Conservation (phyloP, 106 monocot genomes). For the Chionographis japonica region DNA sequence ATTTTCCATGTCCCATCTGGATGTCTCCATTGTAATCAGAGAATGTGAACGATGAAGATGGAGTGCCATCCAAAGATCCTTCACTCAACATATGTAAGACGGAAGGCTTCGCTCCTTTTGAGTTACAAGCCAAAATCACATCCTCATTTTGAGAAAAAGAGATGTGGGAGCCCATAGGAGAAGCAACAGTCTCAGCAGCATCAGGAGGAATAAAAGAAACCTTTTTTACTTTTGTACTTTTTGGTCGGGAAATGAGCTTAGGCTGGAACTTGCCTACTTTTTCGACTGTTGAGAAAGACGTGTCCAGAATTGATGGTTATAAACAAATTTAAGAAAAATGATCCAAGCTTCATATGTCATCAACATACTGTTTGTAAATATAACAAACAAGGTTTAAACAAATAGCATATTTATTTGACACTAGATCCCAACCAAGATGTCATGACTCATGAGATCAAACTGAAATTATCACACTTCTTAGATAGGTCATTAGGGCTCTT, state of each 20-base stretch:
- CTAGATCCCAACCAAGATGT: no score
- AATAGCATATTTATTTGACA: no score
- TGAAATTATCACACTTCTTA: no score
- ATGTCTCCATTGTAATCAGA: background rate
- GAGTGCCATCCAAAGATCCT: background rate
- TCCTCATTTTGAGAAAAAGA: background rate
- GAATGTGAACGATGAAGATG: background rate
- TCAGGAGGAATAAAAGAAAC: conserved; percentile 16
- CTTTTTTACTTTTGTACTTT: conserved; percentile 11
- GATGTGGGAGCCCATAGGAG: background rate
- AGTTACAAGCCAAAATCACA: no score
- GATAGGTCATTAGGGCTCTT: no score
- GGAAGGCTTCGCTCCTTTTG: background rate
- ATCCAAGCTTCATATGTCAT: no score
- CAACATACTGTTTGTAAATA: no score
- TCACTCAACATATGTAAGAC: background rate
- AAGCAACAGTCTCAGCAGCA: conserved; percentile 1
- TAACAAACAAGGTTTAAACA: no score
- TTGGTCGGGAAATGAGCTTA: conserved; percentile 4
- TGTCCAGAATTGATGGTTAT: background rate
- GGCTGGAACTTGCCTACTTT: conserved; percentile 14
- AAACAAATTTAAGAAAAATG: background rate
- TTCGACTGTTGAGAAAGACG: conserved; percentile 7
- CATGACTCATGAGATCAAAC: no score
- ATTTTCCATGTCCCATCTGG: background rate